A percentile compares a stretch with the other conserved stretches of the same genome.
phyloP scores from a whole-genome alignment of 257 asterid species.

The Penstemon davidsonii region DNA sequence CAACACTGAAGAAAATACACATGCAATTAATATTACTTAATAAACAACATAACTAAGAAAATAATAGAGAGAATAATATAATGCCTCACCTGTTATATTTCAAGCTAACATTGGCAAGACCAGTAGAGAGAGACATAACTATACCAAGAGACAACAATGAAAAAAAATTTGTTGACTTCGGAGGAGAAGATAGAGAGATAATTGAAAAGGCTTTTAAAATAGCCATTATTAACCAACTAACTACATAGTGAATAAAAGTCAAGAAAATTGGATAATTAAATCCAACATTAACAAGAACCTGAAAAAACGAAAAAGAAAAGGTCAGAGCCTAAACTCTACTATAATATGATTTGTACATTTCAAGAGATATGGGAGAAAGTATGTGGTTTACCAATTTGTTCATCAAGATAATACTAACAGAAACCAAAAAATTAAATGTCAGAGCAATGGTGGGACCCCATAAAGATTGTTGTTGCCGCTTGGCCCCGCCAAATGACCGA shows the following conservation, averaged over 20 bases:
- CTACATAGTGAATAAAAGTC: conserved; percentile 83
- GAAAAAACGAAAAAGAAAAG: conserved; percentile 24
- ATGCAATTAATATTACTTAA: conserved; percentile 21
- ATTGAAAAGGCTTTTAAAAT: conserved; percentile 69
- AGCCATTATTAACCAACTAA: conserved; percentile 94
- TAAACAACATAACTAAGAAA: conserved; percentile 11
- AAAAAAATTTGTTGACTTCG: conserved; percentile 70
- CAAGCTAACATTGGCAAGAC: conserved; percentile 98
- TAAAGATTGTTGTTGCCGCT: conserved; percentile 70
- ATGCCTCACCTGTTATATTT: conserved; percentile 80
- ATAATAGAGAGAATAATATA: conserved; percentile 7
- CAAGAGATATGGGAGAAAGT: conserved; percentile 20
- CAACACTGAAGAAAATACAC: conserved; percentile 60
- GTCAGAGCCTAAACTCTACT: conserved; percentile 14
- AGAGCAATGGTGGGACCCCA: conserved; percentile 85
- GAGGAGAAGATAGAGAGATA: conserved; percentile 75
- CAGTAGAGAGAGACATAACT: conserved; percentile 98
- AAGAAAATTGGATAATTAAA: conserved; percentile 90
- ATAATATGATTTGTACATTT: not conserved
- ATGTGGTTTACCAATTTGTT: conserved; percentile 74
- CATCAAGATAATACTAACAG: conserved; percentile 89
- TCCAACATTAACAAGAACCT: conserved; percentile 91
- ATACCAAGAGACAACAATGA: conserved; percentile 88
- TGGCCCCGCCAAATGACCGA: conserved; percentile 52
- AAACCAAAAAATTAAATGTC: conserved; percentile 81